These are phyloP conservation scores for Penicillium freii DNA, from an alignment of 2,329 filamentous ascomycete species.

Conservation along the genomic window DNA sequence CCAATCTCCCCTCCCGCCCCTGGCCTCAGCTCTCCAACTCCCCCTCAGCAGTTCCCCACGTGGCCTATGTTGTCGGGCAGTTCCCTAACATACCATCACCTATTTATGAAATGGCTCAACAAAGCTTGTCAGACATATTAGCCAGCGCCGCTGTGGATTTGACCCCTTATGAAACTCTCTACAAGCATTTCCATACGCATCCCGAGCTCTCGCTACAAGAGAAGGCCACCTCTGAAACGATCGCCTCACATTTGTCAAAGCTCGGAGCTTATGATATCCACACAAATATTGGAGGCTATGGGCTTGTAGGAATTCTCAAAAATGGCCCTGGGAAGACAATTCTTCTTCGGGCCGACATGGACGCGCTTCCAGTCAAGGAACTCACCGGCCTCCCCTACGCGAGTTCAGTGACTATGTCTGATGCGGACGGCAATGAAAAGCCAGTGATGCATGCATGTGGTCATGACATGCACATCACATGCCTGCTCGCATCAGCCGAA, in stretches of 20 bases:
- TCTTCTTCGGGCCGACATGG: constrained; percentile 51
- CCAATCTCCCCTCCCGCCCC: neutral
- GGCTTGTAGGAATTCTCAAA: constrained; percentile 43
- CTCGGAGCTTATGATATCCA: constrained; percentile 39
- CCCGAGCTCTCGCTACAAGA: constrained; percentile 62
- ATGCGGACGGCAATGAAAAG: constrained; percentile 51
- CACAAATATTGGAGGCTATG: constrained; percentile 48
- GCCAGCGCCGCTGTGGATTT: constrained; percentile 32
- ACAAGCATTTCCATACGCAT: constrained; percentile 59
- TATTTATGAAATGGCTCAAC: constrained; percentile 25
- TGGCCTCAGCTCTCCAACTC: neutral
- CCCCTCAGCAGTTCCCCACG: neutral
- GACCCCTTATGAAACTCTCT: constrained; percentile 52
- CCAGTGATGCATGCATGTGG: constrained; percentile 63
- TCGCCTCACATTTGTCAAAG: constrained; percentile 44
- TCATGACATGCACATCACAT: constrained; percentile 61
- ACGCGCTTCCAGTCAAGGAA: constrained; percentile 51
- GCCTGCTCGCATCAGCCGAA: constrained; percentile 54
- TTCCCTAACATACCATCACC: neutral
- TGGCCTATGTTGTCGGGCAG: neutral
- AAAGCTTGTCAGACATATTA: constrained; percentile 23
- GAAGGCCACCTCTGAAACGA: constrained; percentile 50
- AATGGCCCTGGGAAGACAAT: constrained; percentile 48
- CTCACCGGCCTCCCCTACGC: constrained; percentile 50
- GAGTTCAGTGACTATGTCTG: constrained; percentile 46